Evolutionary conservation across 768 basidiomycete species (phyloP).

Genomic region (Lactifluus piperatus): DNA sequence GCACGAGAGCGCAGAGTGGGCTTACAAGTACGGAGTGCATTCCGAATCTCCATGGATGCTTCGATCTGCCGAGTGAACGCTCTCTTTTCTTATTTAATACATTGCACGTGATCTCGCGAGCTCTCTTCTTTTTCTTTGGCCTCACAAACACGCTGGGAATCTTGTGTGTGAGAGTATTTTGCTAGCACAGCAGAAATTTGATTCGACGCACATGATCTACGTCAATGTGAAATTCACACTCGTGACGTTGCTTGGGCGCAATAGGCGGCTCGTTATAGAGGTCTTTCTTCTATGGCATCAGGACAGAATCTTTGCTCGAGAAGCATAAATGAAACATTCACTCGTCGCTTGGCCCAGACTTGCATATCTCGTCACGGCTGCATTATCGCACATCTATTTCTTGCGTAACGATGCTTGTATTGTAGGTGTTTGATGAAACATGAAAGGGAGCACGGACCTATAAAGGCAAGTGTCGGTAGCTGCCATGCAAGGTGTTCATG

Average conservation of each 20-base stretch:
- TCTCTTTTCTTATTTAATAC: constrained; percentile 82
- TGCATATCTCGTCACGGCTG: no score
- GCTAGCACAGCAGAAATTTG: constrained; percentile 60
- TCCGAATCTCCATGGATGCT: constrained; percentile 72
- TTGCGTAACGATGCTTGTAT: constrained; percentile 48
- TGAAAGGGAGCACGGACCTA: constrained; percentile 43
- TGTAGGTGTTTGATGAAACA: not conserved
- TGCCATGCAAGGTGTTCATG: constrained; percentile 66
- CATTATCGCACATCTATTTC: no score
- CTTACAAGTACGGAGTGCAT: constrained; percentile 51
- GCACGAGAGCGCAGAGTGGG: constrained; percentile 45
- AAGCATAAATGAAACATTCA: no score
- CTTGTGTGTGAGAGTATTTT: constrained; percentile 93
- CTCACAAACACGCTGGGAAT: no score
- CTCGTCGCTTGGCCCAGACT: no score
- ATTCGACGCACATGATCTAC: no score
- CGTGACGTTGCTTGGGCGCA: no score
- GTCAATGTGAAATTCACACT: no score
- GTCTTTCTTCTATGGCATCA: no score
- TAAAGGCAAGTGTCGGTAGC: constrained; percentile 78
- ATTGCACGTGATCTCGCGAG: constrained; percentile 62
- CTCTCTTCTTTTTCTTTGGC: no score
- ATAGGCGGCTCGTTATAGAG: no score
- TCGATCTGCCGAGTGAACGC: constrained; percentile 79
- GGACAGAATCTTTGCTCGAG: no score